These are phyloP conservation scores for Penicillium fuscoglaucum DNA, from an alignment of 2,329 filamentous ascomycete species.

Conservation along the genomic window DNA sequence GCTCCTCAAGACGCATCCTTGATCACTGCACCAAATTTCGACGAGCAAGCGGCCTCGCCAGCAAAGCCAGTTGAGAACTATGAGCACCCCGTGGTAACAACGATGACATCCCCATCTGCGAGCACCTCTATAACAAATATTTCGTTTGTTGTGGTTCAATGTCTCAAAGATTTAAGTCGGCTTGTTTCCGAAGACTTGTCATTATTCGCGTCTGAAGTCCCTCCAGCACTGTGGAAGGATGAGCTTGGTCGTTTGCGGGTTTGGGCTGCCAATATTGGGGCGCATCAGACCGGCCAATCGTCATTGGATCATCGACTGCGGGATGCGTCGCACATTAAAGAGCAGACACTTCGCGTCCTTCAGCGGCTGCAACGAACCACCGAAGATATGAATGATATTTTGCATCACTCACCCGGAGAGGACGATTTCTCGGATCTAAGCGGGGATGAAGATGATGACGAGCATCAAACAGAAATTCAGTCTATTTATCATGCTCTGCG, in stretches of 20 bases:
- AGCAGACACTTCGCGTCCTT: not conserved
- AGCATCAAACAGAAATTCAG: conserved; percentile 15
- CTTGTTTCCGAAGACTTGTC: not conserved
- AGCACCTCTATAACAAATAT: not conserved
- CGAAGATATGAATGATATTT: conserved; percentile 7
- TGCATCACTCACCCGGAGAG: not conserved
- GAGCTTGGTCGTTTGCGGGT: conserved; percentile 25
- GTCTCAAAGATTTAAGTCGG: not conserved
- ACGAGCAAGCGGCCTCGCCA: not conserved
- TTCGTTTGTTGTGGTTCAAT: not conserved
- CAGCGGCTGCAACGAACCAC: not conserved
- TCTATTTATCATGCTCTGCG: conserved; percentile 18
- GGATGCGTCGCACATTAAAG: conserved; percentile 28
- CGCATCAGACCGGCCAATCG: conserved; percentile 27
- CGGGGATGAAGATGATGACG: not conserved
- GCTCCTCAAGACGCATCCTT: not conserved
- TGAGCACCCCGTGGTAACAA: not conserved
- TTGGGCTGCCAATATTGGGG: conserved; percentile 37
- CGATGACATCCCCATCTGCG: not conserved
- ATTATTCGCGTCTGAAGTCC: not conserved
- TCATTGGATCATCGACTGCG: conserved; percentile 36
- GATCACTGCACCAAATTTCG: not conserved
- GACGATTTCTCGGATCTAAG: not conserved
- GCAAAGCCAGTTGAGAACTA: not conserved
- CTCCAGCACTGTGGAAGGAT: conserved; percentile 16